Conservation (phyloP, 257 asterid genomes). For the Eucommia ulmoides region DNA sequence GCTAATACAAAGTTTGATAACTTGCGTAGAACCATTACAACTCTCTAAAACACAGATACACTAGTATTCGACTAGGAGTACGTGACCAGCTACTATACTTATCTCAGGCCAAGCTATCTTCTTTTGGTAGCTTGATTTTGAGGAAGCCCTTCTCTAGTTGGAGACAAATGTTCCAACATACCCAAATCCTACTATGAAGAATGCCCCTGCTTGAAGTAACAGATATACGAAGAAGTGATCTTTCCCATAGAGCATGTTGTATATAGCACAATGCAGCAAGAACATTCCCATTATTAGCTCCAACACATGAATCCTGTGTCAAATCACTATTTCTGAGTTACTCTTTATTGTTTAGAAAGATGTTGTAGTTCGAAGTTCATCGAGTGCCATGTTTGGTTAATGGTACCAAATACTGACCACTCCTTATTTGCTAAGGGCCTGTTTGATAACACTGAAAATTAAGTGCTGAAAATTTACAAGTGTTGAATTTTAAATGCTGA, state of each 20-base stretch:
- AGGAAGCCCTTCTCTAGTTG: constrained; percentile 15
- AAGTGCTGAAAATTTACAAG: too few relatives aligned
- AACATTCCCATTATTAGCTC: constrained; percentile 71
- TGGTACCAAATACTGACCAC: not conserved
- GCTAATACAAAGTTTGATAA: not conserved
- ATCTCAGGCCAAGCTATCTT: not conserved
- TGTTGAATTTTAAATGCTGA: too few relatives aligned
- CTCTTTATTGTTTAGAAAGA: not conserved
- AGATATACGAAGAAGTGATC: constrained; percentile 70
- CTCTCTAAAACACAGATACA: not conserved
- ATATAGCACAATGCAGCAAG: constrained; percentile 68
- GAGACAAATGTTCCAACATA: constrained; percentile 66
- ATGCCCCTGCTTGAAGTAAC: constrained; percentile 67
- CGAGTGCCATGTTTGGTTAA: not conserved
- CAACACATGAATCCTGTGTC: constrained; percentile 51
- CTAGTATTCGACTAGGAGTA: not conserved
- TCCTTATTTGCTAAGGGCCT: not conserved
- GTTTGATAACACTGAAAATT: not conserved
- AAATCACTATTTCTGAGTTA: constrained; percentile 3
- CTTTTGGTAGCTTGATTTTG: not conserved
- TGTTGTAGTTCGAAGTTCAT: not conserved
- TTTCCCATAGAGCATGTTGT: constrained; percentile 51
- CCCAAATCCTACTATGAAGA: constrained; percentile 62
- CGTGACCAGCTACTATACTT: not conserved
- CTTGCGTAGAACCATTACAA: not conserved